Base-by-base conservation (phyloP, 257 asterid genomes). In the Echium plantagineum region DNA sequence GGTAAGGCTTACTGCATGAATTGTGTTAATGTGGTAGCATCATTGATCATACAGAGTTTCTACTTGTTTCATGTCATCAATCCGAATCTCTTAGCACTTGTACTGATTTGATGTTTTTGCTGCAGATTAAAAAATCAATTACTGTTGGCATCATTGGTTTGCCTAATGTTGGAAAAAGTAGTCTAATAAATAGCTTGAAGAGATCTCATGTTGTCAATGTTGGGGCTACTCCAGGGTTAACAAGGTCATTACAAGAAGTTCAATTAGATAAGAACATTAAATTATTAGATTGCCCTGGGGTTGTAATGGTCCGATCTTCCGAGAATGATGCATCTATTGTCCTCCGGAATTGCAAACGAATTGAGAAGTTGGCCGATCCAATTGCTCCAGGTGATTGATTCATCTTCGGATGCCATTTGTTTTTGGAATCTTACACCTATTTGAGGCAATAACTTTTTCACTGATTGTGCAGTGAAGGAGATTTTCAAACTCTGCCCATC, bases 161-260 rank as follows among this genome's bases (percentile, higher is more conserved):
- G 42, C 96, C 98, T n/a, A n/a, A n/a, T n/a, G n/a, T n/a, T n/a
- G n/a, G n/a, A n/a, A n/a, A n/a, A n/a, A n/a, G n/a, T n/a, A 88
- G 98, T 72, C 72, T 91, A 67, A 88, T 91, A 28, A 88, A 91
- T 68, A 88, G 96, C 63, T 78, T 88, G 80, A 91, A 85, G 78
- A 77, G 95, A 64, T 85, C 93, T 16, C 94, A 84, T 47, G 95
- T 84, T 19, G 95, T 77, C 76, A 88, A 84, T 66, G 98, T 78
- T 74, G 98, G 96, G 48, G 85, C 95, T 32, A 88, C 96, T 56
- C 98, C 95, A 51, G 96, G 98, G 57, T 71, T 91, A 77, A 91
- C 98, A 51, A 79, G n/a, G 89, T 85, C 85, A 35, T 66, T 91
- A 71, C 96, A 88, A 91, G 80, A 75, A 84, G 81, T 69, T n/a